Percentiles rank a stretch among this genome's conserved stretches.
Conservation (phyloP, 2,329 filamentous ascomycete species). For the Pezicula rhizophila region DNA sequence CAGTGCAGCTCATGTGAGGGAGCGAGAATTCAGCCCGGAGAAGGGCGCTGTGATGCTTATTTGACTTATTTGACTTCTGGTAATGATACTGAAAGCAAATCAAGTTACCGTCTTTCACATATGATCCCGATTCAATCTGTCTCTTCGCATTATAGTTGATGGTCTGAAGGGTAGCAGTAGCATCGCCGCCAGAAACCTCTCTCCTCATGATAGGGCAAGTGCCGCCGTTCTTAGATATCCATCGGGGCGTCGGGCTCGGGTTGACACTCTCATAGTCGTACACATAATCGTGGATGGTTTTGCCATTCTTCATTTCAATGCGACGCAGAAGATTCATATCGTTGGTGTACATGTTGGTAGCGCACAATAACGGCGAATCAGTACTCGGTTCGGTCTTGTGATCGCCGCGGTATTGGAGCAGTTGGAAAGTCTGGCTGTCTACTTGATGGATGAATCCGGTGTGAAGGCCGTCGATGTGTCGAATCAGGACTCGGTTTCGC, state of each 20-base stretch:
- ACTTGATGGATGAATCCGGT: slow-evolving; percentile 36
- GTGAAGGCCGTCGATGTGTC: slow-evolving; percentile 38
- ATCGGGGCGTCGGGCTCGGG: slow-evolving; percentile 22
- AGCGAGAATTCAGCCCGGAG: slow-evolving; percentile 48
- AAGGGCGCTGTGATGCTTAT: slow-evolving; percentile 47
- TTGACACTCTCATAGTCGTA: slow-evolving; percentile 38
- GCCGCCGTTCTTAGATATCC: slow-evolving; percentile 10
- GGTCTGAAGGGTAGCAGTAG: slow-evolving; percentile 37
- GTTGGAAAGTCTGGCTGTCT: slow-evolving; percentile 4
- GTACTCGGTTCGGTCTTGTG: slow-evolving; percentile 37
- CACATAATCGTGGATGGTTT: slow-evolving; percentile 38
- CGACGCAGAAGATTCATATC: slow-evolving; percentile 36
- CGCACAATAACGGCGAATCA: slow-evolving; percentile 35
- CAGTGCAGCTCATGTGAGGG: slow-evolving; percentile 45
- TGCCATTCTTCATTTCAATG: slow-evolving; percentile 25
- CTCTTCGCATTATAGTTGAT: slow-evolving; percentile 47
- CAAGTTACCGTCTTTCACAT: slow-evolving; percentile 44
- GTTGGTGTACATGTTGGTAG: slow-evolving; percentile 41
- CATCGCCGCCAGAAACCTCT: slow-evolving; percentile 40
- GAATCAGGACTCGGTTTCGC: slow-evolving; percentile 38
- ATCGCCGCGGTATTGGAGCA: slow-evolving; percentile 14
- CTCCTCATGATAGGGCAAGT: slow-evolving; percentile 37
- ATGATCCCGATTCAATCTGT: slow-evolving; percentile 46
- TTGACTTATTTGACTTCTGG: slow-evolving; percentile 41
- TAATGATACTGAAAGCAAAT: slow-evolving; percentile 50